These are phyloP conservation scores for Didymella exigua DNA, from an alignment of 2,329 filamentous ascomycete species.

Conservation along the genomic window DNA sequence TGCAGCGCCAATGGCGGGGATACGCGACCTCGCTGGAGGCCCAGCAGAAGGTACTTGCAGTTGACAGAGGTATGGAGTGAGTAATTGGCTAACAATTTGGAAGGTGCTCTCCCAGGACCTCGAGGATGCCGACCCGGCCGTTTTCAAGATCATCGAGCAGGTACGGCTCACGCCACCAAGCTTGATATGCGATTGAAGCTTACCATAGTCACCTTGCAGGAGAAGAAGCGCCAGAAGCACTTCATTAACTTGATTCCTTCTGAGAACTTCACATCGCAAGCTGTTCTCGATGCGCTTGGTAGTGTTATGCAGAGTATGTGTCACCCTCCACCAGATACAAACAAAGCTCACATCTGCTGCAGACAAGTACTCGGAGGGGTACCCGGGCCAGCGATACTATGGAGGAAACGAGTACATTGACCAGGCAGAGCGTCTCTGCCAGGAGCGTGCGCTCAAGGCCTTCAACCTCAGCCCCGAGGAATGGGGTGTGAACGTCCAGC, in stretches of 20 bases:
- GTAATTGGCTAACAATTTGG: slow-evolving; percentile 16
- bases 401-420: slow-evolving; percentile 99
- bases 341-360: slow-evolving; percentile 49
- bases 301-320: slow-evolving; percentile 52
- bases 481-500: slow-evolving; percentile 99
- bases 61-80: neutral
- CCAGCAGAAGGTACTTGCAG: slow-evolving; percentile 54
- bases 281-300: slow-evolving; percentile 96
- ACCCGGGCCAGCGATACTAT: slow-evolving; percentile 97
- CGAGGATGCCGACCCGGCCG: slow-evolving; percentile 81
- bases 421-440: slow-evolving; percentile 92
- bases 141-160: slow-evolving; percentile 90
- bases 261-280: slow-evolving; percentile 98
- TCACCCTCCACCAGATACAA: slow-evolving; percentile 65
- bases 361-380: slow-evolving; percentile 99
- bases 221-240: slow-evolving; percentile 95
- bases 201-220: slow-evolving; percentile 58
- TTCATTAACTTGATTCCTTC: slow-evolving; percentile 99
- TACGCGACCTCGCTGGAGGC: slow-evolving; percentile 52
- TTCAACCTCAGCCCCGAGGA: slow-evolving; percentile 85
- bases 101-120: slow-evolving; percentile 82
- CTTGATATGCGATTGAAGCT: slow-evolving; percentile 14
- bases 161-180: slow-evolving; percentile 54
- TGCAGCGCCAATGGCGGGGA: slow-evolving; percentile 46
- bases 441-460: slow-evolving; percentile 87